Evolutionary conservation across 164 flowering plant species (phyloP).

Genomic region (Piper betle): DNA sequence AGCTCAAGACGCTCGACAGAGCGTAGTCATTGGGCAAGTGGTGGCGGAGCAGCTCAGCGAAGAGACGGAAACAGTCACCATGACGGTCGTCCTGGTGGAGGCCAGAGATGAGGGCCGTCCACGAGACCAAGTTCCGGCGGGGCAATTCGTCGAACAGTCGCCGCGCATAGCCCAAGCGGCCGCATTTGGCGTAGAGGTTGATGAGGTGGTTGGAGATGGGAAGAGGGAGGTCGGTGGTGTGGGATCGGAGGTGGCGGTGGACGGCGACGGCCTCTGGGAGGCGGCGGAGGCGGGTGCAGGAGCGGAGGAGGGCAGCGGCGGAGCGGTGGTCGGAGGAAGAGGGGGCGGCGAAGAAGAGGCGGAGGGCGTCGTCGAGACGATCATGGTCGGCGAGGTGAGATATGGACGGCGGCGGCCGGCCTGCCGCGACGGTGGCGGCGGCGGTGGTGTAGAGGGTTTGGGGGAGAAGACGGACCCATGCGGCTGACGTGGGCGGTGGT

Average conservation of each 20-base stretch:
- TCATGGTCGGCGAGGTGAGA: constrained; percentile 21
- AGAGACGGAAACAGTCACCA: constrained; percentile 34
- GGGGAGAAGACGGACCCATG: too few relatives aligned
- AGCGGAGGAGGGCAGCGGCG: constrained; percentile 24
- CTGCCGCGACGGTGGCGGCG: too few relatives aligned
- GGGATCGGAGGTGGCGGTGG: constrained; percentile 32
- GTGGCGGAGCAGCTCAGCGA: constrained; percentile 28
- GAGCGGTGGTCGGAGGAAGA: constrained; percentile 1
- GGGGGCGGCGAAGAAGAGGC: constrained; percentile 21
- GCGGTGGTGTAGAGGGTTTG: neutral
- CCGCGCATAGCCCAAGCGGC: constrained; percentile 29
- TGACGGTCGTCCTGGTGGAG: constrained; percentile 29
- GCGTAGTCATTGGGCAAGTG: constrained; percentile 53
- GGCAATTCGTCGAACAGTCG: constrained; percentile 67
- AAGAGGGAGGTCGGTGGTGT: constrained; percentile 16
- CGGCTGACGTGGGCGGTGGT: neutral
- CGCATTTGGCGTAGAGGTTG: constrained; percentile 50
- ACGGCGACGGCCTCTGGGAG: constrained; percentile 24
- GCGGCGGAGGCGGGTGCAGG: constrained; percentile 37
- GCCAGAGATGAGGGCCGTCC: constrained; percentile 63
- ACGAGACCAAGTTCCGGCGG: constrained; percentile 48
- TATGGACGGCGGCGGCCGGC: neutral
- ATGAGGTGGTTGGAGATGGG: constrained; percentile 42
- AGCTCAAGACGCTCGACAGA: constrained; percentile 41
- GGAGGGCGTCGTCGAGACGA: constrained; percentile 27